phyloP scores from a whole-genome alignment of 2,329 filamentous ascomycete species.

The Hypoxylon sp. region DNA sequence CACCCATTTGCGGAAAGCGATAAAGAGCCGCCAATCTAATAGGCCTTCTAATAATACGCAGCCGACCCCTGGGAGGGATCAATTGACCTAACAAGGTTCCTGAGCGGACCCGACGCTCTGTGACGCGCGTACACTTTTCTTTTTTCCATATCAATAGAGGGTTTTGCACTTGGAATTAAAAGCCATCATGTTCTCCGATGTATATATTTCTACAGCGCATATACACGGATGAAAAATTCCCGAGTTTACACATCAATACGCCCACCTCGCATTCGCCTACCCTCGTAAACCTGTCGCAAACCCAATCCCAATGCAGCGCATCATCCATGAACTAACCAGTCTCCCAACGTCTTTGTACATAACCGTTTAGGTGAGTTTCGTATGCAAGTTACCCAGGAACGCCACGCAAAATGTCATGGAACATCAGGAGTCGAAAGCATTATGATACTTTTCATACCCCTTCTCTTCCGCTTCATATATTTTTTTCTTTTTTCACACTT shows the following conservation, averaged over 20 bases:
- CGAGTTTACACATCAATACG: conserved; percentile 1
- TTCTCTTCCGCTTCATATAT: not conserved
- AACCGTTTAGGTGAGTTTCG: conserved; percentile 13
- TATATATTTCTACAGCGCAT: conserved; percentile 1
- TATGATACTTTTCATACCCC: conserved; percentile 6
- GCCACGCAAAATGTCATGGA: conserved; percentile 36
- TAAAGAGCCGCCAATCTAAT: not conserved
- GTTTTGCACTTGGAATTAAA: not conserved
- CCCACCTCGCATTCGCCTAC: not conserved
- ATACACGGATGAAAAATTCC: conserved; percentile 1
- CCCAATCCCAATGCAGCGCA: conserved; percentile 2
- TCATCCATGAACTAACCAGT: conserved; percentile 12
- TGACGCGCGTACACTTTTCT: conserved; percentile 9
- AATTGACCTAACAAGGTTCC: conserved; percentile 1
- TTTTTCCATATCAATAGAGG: not conserved
- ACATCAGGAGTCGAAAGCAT: conserved; percentile 20
- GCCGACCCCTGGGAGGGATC: conserved; percentile 2
- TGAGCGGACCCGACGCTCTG: not conserved
- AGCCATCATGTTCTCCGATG: not conserved
- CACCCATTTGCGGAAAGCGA: not conserved
- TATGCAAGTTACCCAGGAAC: conserved; percentile 40
- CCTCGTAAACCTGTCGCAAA: not conserved
- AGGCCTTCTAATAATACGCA: not conserved
- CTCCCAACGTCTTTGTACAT: conserved; percentile 4
- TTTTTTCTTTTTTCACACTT: not conserved